Evolutionary conservation across 208 protist species (phyloP).

Genomic region (Vickermania ingenoplastis): DNA sequence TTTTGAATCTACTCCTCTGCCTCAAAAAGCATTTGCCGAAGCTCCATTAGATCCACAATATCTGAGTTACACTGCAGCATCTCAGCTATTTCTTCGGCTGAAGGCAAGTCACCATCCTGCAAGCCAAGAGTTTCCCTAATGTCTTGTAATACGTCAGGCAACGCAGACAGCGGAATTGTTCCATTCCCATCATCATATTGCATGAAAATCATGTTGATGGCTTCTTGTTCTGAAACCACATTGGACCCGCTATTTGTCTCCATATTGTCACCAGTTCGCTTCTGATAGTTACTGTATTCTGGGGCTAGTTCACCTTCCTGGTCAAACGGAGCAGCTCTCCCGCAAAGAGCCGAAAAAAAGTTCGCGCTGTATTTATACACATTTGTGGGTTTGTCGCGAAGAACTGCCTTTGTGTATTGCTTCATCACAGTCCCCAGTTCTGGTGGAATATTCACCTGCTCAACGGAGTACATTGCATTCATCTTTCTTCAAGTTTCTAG

Average conservation of each 20-base stretch:
- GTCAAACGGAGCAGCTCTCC: constrained; percentile 60
- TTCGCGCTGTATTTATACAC: constrained; percentile 91
- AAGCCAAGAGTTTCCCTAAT: constrained; percentile 34
- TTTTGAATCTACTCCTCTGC: constrained; percentile 6
- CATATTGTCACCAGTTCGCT: background rate
- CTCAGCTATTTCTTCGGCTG: constrained; percentile 35
- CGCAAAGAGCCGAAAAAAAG: constrained; percentile 84
- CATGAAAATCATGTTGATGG: constrained; percentile 39
- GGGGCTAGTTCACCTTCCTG: constrained; percentile 59
- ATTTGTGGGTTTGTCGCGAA: constrained; percentile 72
- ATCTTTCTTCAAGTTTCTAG: constrained; percentile 23
- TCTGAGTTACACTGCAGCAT: constrained; percentile 35
- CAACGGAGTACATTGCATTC: constrained; percentile 85
- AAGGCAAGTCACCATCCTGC: constrained; percentile 33
- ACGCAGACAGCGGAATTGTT: constrained; percentile 17
- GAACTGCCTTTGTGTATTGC: constrained; percentile 88
- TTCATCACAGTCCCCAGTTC: constrained; percentile 89
- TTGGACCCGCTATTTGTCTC: constrained; percentile 9
- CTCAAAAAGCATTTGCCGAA: constrained; percentile 62
- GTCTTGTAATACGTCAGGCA: constrained; percentile 50
- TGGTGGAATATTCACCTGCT: constrained; percentile 82
- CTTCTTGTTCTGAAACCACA: constrained; percentile 19
- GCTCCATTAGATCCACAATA: constrained; percentile 51
- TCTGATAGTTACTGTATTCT: constrained; percentile 3
- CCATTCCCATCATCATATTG: constrained; percentile 42